Base-by-base conservation (phyloP, 257 asterid species). In the Solanum chiquidenum region DNA sequence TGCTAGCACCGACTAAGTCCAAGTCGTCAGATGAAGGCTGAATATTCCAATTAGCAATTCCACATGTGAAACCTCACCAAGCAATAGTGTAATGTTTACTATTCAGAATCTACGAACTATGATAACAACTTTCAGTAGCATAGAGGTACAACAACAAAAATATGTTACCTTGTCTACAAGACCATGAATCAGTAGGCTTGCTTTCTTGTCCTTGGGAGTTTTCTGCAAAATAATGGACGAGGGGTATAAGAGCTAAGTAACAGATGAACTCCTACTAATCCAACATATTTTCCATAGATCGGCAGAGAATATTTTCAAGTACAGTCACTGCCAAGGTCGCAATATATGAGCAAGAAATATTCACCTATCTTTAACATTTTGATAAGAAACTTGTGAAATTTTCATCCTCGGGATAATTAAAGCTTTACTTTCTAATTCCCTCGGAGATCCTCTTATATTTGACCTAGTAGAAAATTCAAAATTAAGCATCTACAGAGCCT, bases 131-230 rank as follows among this genome's bases (percentile, higher is more conserved):
- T 14, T 49, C 86, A 73, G 64, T 18, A 66, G 77, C 85, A 74
- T 25, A 71, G 77, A 27, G 64, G 73, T 46, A 46, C 49, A 86
- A 29, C 21, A 86, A 72, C 60, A 46, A 27, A 33, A 49, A 69
- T 44, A 25, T 10, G 87, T 87, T 88, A 95, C 99, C 99, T 95
- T 94, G 91, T 95, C 98, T 38, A 93, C 99, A 86, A 90, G 94
- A 33, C 98, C 99, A 86, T 94, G 99, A 88, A 96, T 94, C 92
- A 96, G 96, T 93, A 96, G 83, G 88, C 90, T 93, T 66, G 99
- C 98, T 91, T 95, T 95, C 96, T 95, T 95, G 94, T 96, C 99
- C 93, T 96, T 95, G n/a, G 99, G 99, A 64, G 99, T 96, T 94
- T 94, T 92, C 99, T 96, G 95, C 38, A 91, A 86, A 86, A 87